These are phyloP conservation scores for Tricholoma saponaceum DNA, from an alignment of 768 basidiomycete genomes.

Conservation along the genomic window DNA sequence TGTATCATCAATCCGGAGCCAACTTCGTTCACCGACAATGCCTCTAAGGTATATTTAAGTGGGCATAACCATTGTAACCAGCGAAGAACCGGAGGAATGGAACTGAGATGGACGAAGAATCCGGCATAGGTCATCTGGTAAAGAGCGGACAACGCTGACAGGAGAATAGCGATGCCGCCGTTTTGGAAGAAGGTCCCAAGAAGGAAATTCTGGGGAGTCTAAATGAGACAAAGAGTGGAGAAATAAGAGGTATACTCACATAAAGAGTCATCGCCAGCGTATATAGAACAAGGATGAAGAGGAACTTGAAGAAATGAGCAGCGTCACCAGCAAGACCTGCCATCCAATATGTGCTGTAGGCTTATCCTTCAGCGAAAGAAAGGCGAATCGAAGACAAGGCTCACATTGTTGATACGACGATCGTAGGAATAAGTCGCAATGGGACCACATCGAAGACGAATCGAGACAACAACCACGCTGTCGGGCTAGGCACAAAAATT, in stretches of 20 bases:
- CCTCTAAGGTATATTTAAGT: slow-evolving; percentile 80
- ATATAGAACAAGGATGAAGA: slow-evolving; percentile 84
- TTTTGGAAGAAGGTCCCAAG: slow-evolving; percentile 81
- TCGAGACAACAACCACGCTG: slow-evolving; percentile 87
- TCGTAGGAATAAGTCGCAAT: slow-evolving; percentile 82
- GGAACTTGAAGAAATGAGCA: slow-evolving; percentile 89
- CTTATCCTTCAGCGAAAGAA: slow-evolving; percentile 5
- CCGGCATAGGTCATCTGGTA: slow-evolving; percentile 89
- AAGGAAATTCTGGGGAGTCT: slow-evolving; percentile 70
- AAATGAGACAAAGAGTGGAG: not conserved
- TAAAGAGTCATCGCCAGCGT: slow-evolving; percentile 84
- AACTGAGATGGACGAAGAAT: slow-evolving; percentile 85
- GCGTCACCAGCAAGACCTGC: slow-evolving; percentile 79
- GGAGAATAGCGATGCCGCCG: slow-evolving; percentile 85
- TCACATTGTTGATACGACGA: slow-evolving; percentile 81
- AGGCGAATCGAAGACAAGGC: slow-evolving; percentile 16
- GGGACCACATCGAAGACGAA: slow-evolving; percentile 89
- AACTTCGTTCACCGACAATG: slow-evolving; percentile 89
- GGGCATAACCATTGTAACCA: slow-evolving; percentile 94
- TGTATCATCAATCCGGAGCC: slow-evolving; percentile 81
- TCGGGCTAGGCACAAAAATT: slow-evolving; percentile 49
- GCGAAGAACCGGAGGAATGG: slow-evolving; percentile 86
- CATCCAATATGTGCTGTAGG: slow-evolving; percentile 85
- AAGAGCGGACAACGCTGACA: slow-evolving; percentile 71
- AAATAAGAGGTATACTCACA: slow-evolving; percentile 39